Base-by-base conservation (phyloP, 2,329 filamentous ascomycete species). In the Lachnellula arida region DNA sequence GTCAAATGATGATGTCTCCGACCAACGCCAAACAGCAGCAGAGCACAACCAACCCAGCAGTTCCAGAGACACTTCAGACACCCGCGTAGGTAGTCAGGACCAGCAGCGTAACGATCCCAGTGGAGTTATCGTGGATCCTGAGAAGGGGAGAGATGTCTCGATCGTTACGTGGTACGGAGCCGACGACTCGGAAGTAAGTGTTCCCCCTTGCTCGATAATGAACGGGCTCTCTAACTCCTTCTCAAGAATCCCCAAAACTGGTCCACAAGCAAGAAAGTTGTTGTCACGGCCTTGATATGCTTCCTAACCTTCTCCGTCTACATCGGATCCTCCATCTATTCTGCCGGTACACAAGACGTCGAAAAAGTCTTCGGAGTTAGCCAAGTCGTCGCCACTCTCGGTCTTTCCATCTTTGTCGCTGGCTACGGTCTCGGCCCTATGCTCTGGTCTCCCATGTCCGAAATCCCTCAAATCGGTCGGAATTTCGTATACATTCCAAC, bases 401-500 rank as follows among this genome's bases (percentile, higher is more conserved):
- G 82, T 0, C 73, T 87, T 5, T 76, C 81, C 0, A 74, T 87
- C 54, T 87, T 85, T 65, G 82, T 87, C 0, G 70, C 84, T 0
- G 84, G 81, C 0, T 83, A 83, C 58, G 84, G 85, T 14, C 65
- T 84, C 14, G 85, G 85, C 0, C 85, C 85, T 1, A 71, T 89
- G 53, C 58, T 89, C 35, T 88, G 82, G 71, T 82, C 82, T 0
- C 87, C 86, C 0, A 69, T 89, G 53, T 80, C 76, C 43, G 87
- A 89, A 71, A 81, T 89, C 15, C 84, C 86, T 0, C 67, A 76
- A 46, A 78, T 89, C 52, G 86, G 87, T 1, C 77, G 87, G 7
- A 89, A 85, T 64, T 80, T 81, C 0, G 78, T 86, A 2, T 89
- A 89, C 69, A 80, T 88, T 43, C 69, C 81, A 60, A 86, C 85